These are phyloP conservation scores for Hypoxylon lienhwacheense DNA, from an alignment of 495 filamentous ascomycete genomes.

Conservation along the genomic window DNA sequence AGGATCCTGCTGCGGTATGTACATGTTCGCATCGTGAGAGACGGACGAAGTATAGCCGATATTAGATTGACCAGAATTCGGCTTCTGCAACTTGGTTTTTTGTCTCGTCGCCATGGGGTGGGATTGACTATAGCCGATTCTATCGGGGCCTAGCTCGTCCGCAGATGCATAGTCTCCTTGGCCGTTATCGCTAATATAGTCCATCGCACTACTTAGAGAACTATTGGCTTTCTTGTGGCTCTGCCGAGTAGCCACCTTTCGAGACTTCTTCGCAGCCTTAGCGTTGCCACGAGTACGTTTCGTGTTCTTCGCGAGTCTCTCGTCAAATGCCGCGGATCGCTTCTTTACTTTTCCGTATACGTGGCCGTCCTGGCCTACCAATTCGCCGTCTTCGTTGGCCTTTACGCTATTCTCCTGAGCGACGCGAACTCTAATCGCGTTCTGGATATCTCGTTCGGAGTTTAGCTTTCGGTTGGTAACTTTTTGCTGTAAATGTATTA, in stretches of 20 bases:
- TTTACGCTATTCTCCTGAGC: not conserved
- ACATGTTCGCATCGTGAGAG: too few species aligned
- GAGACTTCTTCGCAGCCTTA: not conserved
- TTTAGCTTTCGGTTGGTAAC: slow-evolving; percentile 5
- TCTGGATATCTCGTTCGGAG: not conserved
- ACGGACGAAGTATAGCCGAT: too few species aligned
- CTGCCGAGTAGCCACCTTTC: not conserved
- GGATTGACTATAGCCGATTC: too few species aligned
- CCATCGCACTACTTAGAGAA: too few species aligned
- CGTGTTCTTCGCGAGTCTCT: not conserved
- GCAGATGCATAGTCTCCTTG: too few species aligned
- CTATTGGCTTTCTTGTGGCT: not conserved
- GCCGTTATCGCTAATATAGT: too few species aligned
- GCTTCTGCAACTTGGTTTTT: too few species aligned
- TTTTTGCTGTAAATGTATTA: slow-evolving; percentile 2
- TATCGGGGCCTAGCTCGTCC: too few species aligned
- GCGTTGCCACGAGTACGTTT: not conserved
- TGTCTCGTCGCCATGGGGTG: too few species aligned
- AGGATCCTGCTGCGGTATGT: too few species aligned
- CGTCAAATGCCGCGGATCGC: not conserved
- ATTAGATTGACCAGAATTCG: too few species aligned
- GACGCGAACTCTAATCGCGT: not conserved
- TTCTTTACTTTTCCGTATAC: not conserved
- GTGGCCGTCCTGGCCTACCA: not conserved
- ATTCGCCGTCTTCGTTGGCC: not conserved